phyloP scores from a whole-genome alignment of 2,329 filamentous ascomycete species.

The Penicillium fuscoglaucum region DNA sequence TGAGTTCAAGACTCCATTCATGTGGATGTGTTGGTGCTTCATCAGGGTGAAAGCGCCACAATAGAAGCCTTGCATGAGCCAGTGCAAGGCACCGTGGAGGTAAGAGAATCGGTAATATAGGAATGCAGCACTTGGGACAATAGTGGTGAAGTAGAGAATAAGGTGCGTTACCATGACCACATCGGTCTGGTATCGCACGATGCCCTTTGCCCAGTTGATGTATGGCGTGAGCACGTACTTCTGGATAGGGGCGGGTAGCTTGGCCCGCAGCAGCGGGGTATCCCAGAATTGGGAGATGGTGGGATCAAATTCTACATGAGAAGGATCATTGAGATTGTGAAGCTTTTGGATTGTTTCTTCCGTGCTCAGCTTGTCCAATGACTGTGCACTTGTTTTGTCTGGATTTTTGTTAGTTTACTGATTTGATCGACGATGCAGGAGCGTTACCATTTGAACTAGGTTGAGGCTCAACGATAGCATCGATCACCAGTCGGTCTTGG shows the following conservation, averaged over 20 bases:
- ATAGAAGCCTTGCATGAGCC: slow-evolving; percentile 66
- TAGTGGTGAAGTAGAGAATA: slow-evolving; percentile 68
- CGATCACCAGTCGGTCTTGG: slow-evolving; percentile 42
- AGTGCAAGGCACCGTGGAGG: slow-evolving; percentile 66
- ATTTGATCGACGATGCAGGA: neutral
- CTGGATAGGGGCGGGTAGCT: slow-evolving; percentile 43
- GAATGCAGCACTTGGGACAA: slow-evolving; percentile 66
- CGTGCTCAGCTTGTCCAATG: slow-evolving; percentile 15
- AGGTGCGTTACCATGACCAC: slow-evolving; percentile 78
- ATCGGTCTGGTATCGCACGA: slow-evolving; percentile 68
- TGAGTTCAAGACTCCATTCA: slow-evolving; percentile 65
- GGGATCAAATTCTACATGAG: slow-evolving; percentile 52
- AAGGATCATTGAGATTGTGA: slow-evolving; percentile 52
- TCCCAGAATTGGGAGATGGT: slow-evolving; percentile 58
- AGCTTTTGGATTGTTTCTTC: slow-evolving; percentile 45
- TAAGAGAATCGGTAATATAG: slow-evolving; percentile 68
- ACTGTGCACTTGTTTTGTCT: slow-evolving; percentile 15
- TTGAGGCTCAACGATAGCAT: slow-evolving; percentile 38
- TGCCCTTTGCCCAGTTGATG: slow-evolving; percentile 53
- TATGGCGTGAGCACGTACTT: slow-evolving; percentile 61
- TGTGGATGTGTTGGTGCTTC: slow-evolving; percentile 84
- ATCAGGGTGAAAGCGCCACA: slow-evolving; percentile 75
- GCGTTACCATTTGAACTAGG: slow-evolving; percentile 17
- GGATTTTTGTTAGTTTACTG: slow-evolving; percentile 2
- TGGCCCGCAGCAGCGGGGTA: slow-evolving; percentile 44